These are phyloP conservation scores for Lachancea sp. DNA, from an alignment of 805 yeast species.

Conservation along the genomic window DNA sequence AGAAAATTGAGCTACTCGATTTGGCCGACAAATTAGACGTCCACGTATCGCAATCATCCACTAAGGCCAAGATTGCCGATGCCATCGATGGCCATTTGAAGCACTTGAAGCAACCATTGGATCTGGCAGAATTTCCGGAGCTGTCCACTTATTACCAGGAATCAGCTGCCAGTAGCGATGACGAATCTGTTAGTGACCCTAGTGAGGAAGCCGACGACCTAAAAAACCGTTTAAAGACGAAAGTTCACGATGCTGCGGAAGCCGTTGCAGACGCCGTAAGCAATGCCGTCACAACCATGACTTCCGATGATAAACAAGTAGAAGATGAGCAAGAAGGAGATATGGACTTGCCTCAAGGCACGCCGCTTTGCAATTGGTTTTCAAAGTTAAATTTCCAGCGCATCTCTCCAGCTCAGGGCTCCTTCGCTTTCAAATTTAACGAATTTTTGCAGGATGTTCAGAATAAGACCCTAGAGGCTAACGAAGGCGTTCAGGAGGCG, in stretches of 20 bases:
- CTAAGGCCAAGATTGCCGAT: slow-evolving; percentile 20
- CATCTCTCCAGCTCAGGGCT: slow-evolving; percentile 6
- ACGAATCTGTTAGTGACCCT: slow-evolving; percentile 5
- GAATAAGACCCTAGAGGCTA: slow-evolving; percentile 14
- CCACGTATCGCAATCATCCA: slow-evolving; percentile 13
- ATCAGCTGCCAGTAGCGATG: slow-evolving; percentile 1
- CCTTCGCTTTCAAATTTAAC: slow-evolving; percentile 21
- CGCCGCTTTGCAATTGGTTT: slow-evolving; percentile 9
- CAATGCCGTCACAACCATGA: slow-evolving; percentile 32
- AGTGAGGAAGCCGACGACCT: slow-evolving; percentile 15
- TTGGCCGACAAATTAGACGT: slow-evolving; percentile 23
- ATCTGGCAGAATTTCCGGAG: slow-evolving; percentile 26
- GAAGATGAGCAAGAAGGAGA: slow-evolving; percentile 14
- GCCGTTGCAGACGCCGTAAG: slow-evolving; percentile 1
- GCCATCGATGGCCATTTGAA: slow-evolving; percentile 18
- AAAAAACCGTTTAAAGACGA: slow-evolving; percentile 17
- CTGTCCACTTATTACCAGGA: slow-evolving; percentile 21
- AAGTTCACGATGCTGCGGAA: slow-evolving; percentile 13
- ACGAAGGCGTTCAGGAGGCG: slow-evolving; percentile 24
- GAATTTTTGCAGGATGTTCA: slow-evolving; percentile 20
- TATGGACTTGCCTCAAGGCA: slow-evolving; percentile 11
- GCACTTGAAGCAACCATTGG: slow-evolving; percentile 18
- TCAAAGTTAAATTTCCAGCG: slow-evolving; percentile 9
- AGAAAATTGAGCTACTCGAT: slow-evolving; percentile 26
- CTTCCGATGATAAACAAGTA: slow-evolving; percentile 25